Conservation (phyloP, 169 alveolate species). For the Plasmodium reichenowi region DNA sequence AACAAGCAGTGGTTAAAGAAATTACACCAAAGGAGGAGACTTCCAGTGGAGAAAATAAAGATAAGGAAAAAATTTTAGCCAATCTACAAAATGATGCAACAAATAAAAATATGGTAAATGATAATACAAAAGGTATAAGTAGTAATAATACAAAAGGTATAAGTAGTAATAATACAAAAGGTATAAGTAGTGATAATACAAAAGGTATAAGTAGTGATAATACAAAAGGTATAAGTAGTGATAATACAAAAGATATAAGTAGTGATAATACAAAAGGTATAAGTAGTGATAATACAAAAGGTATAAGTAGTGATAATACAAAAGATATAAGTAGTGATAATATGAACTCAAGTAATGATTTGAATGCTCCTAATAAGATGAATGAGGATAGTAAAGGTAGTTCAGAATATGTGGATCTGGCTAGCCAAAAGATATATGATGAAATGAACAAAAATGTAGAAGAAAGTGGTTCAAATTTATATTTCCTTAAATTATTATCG, state of each 20-base stretch:
- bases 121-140: not conserved
- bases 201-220: not conserved
- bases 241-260: too few species aligned
- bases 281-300: not conserved
- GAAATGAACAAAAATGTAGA: constrained; percentile 15
- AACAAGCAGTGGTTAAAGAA: constrained; percentile 52
- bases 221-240: not conserved
- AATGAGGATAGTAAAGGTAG: not conserved
- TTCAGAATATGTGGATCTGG: not conserved
- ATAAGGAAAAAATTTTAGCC: not conserved
- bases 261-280: not conserved
- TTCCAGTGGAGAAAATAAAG: not conserved
- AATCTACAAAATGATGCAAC: constrained; percentile 4
- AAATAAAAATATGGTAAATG: not conserved
- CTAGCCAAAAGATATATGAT: constrained; percentile 28
- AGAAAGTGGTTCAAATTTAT: constrained; percentile 14
- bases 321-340: not conserved
- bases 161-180: not conserved
- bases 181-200: not conserved
- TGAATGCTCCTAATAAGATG: not conserved
- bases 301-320: not conserved
- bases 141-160: not conserved
- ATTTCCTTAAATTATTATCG: constrained; percentile 76
- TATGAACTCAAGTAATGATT: not conserved
- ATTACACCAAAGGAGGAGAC: constrained; percentile 36